Evolutionary conservation across 331 rosid species (phyloP), one percentile per base, ranked within the genome.

Genomic region (Quercus phellos): DNA sequence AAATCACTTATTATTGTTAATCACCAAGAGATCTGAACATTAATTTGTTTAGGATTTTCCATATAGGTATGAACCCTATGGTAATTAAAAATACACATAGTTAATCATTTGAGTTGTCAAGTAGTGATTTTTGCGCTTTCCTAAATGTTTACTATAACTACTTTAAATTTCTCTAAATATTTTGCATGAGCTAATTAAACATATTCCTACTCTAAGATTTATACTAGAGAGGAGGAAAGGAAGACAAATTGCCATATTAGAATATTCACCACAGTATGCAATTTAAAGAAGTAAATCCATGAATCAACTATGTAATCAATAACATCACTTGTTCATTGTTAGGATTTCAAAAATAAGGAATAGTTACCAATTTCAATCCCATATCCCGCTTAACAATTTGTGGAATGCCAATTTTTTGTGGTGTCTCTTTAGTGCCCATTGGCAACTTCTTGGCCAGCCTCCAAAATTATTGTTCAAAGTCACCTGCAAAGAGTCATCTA

Each of bases 361-460:
- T 19, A 12, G 2, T 68, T 89, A 92, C 97, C 95, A 92, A 67
- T 76, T 84, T 91, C 83, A 88, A 81, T 51, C 92, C 93, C 26
- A 61, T 75, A 79, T 86, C 80, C 91, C 84, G 68, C 90, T 81
- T 92, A 61, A 94, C 81, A 77, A 94, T 82, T 81, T 83, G 87
- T 46, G 92, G 82, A 68, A 82, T 83, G 56, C 77, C 68, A 60
- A 61, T 70, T 78, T 85, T 89, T 81, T 82, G 87, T n/a, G 78
- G 42, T 58, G 66, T 81, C 27, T 78, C 83, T 6, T 55, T 56
- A 74, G 71, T 83, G 83, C 76, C 79, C 96, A 84, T 88, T 77
- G 81, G 81, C 81, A 61, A 78, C 86, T 81, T 80, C 77, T 70
- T 77, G 21, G 9, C 27, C 54, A 55, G 21, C 74, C 73, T 56